Base-by-base conservation (phyloP, 2,329 filamentous ascomycete species). In the Colletotrichum zoysiae region DNA sequence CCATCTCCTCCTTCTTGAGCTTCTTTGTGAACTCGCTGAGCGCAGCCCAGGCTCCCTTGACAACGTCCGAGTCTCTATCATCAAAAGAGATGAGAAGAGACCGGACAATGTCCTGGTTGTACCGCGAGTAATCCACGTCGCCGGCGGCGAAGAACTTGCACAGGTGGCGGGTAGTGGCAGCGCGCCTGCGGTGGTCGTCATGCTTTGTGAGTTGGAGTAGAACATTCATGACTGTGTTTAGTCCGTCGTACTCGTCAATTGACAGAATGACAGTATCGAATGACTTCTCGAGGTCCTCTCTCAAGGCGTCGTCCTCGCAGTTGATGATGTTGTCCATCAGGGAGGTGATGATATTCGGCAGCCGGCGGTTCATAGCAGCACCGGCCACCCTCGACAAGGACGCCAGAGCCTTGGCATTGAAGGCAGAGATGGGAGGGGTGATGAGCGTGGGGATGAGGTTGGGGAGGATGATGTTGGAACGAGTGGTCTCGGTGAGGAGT, bases 1-100 rank as follows among this genome's bases (percentile, higher is more conserved):
- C 97, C 96, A 99, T 98, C 82, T 98, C 95, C 79, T 99, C 97
- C 82, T 99, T 99, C 79, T 92, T 92, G 73, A 99, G 88, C 76
- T 91, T 92, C 80, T 95, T 95, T 57, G 95, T 98, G 76, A 99
- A 92, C 70, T 93, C 93, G 76, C 85, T 94, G 71, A 99, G 88
- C 7, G 95, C 95, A 66, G 90, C 87, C 95, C 95, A 98, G 30
- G 95, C 91, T 56, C 94, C 89, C 84, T 97, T 97, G 78, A 98
- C 92, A 5, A 98, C 95, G 30, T 92, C 90, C 73, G 83, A 82
- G 78, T 98, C 96, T 65, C 89, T 83, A 77, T 99, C 96, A 78
- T 96, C 95, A 78, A 99, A 99, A 0, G 94, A 95, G 75, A 97
- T 93, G 67, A 99, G 89, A 65, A 99, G 85, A 4, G 93, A 92